phyloP scores from a whole-genome alignment of 129 eudicot species.

The sunflower (Helianthus annuus) region HanXRQr2.0-SUNRISE NC_035442.2:6403029-6403528 shows the following conservation, averaged over 20 bases:
- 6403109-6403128: conserved; percentile 6
- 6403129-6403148: conserved; percentile 8
- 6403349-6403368: conserved; percentile 40
- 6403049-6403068: neutral
- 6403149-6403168: neutral
- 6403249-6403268: conserved; percentile 9
- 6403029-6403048: conserved; percentile 15
- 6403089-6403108: neutral
- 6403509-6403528: conserved; percentile 37
- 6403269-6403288: conserved; percentile 47
- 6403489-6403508: conserved; percentile 27
- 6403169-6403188: neutral
- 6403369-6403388: conserved; percentile 35
- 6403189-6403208: conserved; percentile 2
- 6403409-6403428: conserved; percentile 55
- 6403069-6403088: conserved; percentile 12
- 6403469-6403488: conserved; percentile 26
- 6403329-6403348: conserved; percentile 47
- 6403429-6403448: conserved; percentile 50
- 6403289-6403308: conserved; percentile 37
- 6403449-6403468: conserved; percentile 17
- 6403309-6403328: conserved; percentile 56
- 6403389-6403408: conserved; percentile 20
- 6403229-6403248: conserved; percentile 8
- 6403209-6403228: conserved; percentile 17